Conservation (phyloP, 1,284 basidiomycete species). For the Apiotrichum laibachii region DNA sequence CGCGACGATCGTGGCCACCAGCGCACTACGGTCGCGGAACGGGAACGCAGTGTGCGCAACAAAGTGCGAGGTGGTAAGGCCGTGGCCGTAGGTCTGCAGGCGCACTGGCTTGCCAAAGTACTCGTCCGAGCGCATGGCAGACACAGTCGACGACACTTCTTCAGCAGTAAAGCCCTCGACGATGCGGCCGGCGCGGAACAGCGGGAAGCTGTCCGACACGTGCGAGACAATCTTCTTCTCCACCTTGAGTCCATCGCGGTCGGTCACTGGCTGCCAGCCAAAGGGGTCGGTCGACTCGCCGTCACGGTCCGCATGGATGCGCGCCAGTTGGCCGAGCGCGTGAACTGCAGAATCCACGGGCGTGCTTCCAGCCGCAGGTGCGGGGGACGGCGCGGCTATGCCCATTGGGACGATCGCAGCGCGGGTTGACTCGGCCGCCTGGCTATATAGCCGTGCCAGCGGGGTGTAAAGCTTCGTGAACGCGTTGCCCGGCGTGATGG, state of each 20-base stretch:
- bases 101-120: slow-evolving; percentile 60
- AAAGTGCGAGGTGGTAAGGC: slow-evolving; percentile 58
- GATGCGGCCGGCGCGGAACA: slow-evolving; percentile 86
- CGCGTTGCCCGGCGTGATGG: slow-evolving; percentile 20
- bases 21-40: slow-evolving; percentile 85
- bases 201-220: slow-evolving; percentile 75
- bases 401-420: slow-evolving; percentile 41
- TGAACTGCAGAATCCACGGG: slow-evolving; percentile 73
- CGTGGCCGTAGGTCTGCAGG: slow-evolving; percentile 78
- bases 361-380: slow-evolving; percentile 47
- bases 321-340: slow-evolving; percentile 72
- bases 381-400: slow-evolving; percentile 11
- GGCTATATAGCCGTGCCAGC: slow-evolving; percentile 66
- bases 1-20: slow-evolving; percentile 72
- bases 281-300: slow-evolving; percentile 55
- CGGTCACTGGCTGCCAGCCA: slow-evolving; percentile 77
- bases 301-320: slow-evolving; percentile 64
- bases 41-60: slow-evolving; percentile 72
- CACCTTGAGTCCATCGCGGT: slow-evolving; percentile 72
- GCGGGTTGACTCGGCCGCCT: slow-evolving; percentile 60
- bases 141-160: slow-evolving; percentile 72
- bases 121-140: slow-evolving; percentile 53
- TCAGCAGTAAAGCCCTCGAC: slow-evolving; percentile 93
- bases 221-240: slow-evolving; percentile 72
- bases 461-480: slow-evolving; percentile 52